phyloP scores from a whole-genome alignment of 345 rosid genomes.

The Kandelia obovata region DNA sequence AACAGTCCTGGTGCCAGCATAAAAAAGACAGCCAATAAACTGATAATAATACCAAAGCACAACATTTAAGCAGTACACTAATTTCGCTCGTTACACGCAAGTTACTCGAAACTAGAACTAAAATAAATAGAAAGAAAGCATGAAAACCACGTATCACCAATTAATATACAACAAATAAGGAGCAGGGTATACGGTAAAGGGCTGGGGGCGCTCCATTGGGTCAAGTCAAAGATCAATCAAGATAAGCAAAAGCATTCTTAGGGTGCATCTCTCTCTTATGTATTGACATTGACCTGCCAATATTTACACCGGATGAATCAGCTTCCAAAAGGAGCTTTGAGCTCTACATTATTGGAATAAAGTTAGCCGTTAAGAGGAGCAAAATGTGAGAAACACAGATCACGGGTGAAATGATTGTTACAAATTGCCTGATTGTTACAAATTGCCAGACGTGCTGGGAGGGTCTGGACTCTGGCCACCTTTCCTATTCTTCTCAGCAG shows the following conservation, averaged over 20 bases:
- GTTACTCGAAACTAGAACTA: too few relatives aligned
- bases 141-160: not conserved
- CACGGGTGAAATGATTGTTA: constrained; percentile 9
- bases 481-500: constrained; percentile 49
- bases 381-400: not conserved
- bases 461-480: constrained; percentile 36
- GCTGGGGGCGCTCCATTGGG: not conserved
- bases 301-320: not conserved
- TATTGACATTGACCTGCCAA: too few relatives aligned
- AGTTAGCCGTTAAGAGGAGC: constrained; percentile 2
- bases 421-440: constrained; percentile 26
- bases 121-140: not conserved
- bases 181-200: not conserved
- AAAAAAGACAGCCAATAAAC: too few relatives aligned
- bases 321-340: not conserved
- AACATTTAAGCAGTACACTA: too few relatives aligned
- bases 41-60: too few relatives aligned
- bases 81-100: too few relatives aligned
- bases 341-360: not conserved
- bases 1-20: too few relatives aligned
- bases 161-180: not conserved
- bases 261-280: too few relatives aligned
- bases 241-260: too few relatives aligned
- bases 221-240: too few relatives aligned
- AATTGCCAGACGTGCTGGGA: constrained; percentile 31